Base-by-base conservation (phyloP, 768 basidiomycete species). In the Podaxis rugospora region DNA sequence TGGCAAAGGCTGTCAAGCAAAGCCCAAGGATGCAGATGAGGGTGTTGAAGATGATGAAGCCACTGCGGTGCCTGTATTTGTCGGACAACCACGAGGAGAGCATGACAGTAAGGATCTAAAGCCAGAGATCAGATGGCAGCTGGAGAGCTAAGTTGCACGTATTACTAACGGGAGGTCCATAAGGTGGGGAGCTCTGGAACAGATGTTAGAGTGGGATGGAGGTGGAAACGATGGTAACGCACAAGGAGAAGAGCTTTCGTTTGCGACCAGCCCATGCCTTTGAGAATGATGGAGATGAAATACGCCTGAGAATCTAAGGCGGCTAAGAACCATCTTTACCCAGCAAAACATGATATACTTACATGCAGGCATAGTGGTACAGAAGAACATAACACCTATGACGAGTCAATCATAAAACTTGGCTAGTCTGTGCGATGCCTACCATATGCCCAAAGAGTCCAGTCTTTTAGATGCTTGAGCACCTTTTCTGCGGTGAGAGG, bases 381-480 rank as follows among this genome's bases (percentile, higher is more conserved):
- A 66, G 65, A 72, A 66, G 52, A 70, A 71, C 72, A 74, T 73
- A 23, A 73, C 28, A 4, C 66, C 72, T 66, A 59, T 66, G 42
- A 63, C 66, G 70, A 42, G 39, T 55, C 13, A 25, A 32, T 60
- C 21, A 32, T 18, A 5, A 23, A 28, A 3, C 27, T 44, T n/a
- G n/a, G n/a, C 3, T 14, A 1, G 11, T 7, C 28, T 11, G 16
- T 11, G n/a, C 37, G n/a, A 39, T 39, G 64, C 57, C 6, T 39
- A 70, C 74, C 72, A 57, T 65, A 70, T 36, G 65, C 67, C 72
- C 72, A 75, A 27, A 72, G 59, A n/a, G 69, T 73, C 70, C 70
- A 72, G 58, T 75, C 74, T n/a, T 64, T 54, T 42, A 75, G 59
- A 55, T 74, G 71, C 39, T 64, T 56, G 28, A 69, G 10, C 27